These are phyloP conservation scores for Metrosideros polymorpha DNA, from an alignment of 441 rosid genomes.

Conservation along the genomic window DNA sequence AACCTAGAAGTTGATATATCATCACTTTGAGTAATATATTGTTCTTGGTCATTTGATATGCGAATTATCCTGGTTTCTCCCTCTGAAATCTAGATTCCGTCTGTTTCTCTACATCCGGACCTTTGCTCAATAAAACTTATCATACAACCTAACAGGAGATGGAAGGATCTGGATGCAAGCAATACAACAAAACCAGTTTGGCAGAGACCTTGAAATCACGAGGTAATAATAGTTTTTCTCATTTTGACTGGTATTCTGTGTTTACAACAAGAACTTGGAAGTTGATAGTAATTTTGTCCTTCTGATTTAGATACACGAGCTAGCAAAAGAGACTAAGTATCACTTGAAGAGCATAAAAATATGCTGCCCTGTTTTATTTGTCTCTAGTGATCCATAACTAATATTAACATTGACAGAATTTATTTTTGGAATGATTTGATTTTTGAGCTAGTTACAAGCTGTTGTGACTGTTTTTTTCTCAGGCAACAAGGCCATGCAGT, in stretches of 20 bases:
- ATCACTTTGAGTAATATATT: not conserved
- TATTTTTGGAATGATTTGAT: not conserved
- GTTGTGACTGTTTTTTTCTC: conserved; percentile 11
- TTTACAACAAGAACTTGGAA: not conserved
- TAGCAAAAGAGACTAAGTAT: not conserved
- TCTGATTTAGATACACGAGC: not conserved
- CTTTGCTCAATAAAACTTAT: conserved; percentile 1
- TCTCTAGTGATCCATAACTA: not conserved
- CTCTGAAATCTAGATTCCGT: not conserved
- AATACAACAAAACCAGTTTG: conserved; percentile 33
- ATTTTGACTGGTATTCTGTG: not conserved
- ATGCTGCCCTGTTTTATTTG: not conserved
- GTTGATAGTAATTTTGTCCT: not conserved
- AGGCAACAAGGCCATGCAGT: conserved; percentile 88
- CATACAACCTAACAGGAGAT: conserved; percentile 49
- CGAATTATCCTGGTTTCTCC: not conserved
- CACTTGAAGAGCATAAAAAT: not conserved
- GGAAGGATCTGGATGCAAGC: conserved; percentile 56
- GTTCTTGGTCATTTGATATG: not conserved
- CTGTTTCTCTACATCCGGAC: not conserved
- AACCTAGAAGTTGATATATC: not conserved
- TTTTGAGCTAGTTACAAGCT: not conserved
- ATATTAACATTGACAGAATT: not conserved
- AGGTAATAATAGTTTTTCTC: conserved; percentile 33
- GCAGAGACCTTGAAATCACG: conserved; percentile 69